A percentile compares a stretch with the other conserved stretches of the same genome.
Evolutionary conservation across 208 protist species (phyloP).

Genomic region (Novymonas esmeraldas): DNA sequence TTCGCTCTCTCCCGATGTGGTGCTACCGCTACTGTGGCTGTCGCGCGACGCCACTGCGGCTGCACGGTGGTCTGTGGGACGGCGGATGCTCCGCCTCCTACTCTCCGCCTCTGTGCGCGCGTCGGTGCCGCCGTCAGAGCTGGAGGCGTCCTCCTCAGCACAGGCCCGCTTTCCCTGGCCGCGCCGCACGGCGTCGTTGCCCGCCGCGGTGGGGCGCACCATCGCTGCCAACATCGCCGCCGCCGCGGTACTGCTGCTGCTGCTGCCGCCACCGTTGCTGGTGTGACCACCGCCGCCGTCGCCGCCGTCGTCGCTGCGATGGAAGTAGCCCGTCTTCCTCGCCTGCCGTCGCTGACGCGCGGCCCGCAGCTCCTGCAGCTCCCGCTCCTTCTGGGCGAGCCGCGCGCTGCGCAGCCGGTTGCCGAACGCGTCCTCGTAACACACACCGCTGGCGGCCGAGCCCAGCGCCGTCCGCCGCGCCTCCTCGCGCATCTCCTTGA

Average conservation of each 20-base stretch:
- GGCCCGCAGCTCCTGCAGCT: constrained; percentile 36
- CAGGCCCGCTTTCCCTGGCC: constrained; percentile 4
- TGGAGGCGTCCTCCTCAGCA: neutral
- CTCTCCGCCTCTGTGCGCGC: neutral
- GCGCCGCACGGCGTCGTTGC: neutral
- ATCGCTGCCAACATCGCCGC: constrained; percentile 31
- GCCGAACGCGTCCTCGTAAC: constrained; percentile 69
- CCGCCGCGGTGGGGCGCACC: constrained; percentile 4
- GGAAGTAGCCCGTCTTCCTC: constrained; percentile 72
- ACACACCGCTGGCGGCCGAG: constrained; percentile 26
- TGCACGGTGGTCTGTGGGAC: no score
- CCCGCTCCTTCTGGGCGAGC: constrained; percentile 63
- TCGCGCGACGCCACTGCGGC: no score
- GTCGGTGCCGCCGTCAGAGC: neutral
- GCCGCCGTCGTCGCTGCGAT: constrained; percentile 27
- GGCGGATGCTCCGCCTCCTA: no score
- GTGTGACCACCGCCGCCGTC: constrained; percentile 6
- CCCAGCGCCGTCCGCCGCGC: constrained; percentile 35
- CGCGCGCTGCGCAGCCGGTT: constrained; percentile 81
- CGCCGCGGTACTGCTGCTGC: neutral
- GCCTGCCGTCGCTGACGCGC: constrained; percentile 39
- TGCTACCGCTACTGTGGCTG: constrained; percentile 12
- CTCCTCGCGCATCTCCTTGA: constrained; percentile 46
- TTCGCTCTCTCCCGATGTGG: constrained; percentile 18
- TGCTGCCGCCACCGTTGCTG: constrained; percentile 3